These are phyloP conservation scores for Spencermartinsiella europaea DNA, from an alignment of 805 yeast species.

Conservation along the genomic window DNA sequence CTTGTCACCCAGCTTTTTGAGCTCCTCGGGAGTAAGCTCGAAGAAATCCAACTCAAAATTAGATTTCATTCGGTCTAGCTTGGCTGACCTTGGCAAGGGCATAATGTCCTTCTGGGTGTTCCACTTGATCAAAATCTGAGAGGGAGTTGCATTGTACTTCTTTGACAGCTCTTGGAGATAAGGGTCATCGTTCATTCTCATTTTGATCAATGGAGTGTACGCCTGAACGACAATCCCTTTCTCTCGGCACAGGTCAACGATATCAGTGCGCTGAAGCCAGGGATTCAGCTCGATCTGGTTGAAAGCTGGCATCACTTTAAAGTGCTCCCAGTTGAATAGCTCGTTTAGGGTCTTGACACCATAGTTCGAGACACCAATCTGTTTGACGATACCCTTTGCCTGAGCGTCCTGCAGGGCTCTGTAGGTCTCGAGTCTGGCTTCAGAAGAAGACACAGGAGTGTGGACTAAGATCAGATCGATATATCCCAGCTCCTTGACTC, in stretches of 20 bases:
- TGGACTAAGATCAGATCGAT: constrained; percentile 68
- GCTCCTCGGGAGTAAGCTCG: constrained; percentile 40
- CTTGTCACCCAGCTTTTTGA: constrained; percentile 32
- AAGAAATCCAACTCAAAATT: constrained; percentile 52
- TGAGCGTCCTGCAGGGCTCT: constrained; percentile 48
- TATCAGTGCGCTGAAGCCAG: constrained; percentile 64
- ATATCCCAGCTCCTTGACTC: constrained; percentile 44
- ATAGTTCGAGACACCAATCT: constrained; percentile 62
- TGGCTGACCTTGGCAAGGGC: constrained; percentile 62
- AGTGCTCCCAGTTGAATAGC: constrained; percentile 40
- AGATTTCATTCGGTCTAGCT: constrained; percentile 42
- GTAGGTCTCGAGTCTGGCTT: constrained; percentile 44
- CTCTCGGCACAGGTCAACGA: constrained; percentile 48
- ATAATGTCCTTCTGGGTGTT: constrained; percentile 64
- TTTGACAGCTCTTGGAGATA: constrained; percentile 45
- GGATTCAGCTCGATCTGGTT: constrained; percentile 83
- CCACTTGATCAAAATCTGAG: constrained; percentile 68
- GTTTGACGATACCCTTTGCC: constrained; percentile 44
- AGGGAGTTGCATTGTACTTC: constrained; percentile 45
- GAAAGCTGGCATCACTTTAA: constrained; percentile 56
- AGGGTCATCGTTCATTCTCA: constrained; percentile 47
- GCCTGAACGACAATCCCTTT: constrained; percentile 57
- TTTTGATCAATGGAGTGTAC: constrained; percentile 66
- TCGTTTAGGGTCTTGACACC: constrained; percentile 53
- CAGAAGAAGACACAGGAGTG: constrained; percentile 35